Conservation (phyloP, 805 yeast genomes). For the Vanderwaltozyma yarrowii region DNA sequence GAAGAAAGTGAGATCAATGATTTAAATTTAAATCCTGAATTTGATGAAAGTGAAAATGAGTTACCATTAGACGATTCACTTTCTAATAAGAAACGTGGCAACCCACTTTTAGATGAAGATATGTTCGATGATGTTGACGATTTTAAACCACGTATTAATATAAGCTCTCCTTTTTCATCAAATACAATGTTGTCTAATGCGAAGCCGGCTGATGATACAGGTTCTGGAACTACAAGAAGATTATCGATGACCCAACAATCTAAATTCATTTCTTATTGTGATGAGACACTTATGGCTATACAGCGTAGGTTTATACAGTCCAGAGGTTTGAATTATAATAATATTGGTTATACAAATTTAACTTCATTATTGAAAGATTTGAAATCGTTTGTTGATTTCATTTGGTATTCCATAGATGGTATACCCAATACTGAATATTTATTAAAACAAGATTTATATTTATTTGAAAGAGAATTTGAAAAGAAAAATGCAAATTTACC, state of each 20-base stretch:
- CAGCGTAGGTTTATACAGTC: constrained; percentile 45
- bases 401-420: constrained; percentile 51
- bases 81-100: constrained; percentile 1
- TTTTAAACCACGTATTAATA: constrained; percentile 22
- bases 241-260: constrained; percentile 45
- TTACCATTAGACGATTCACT: no score
- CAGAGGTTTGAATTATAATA: constrained; percentile 27
- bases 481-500: background rate
- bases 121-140: constrained; percentile 23
- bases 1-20: constrained; percentile 22
- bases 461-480: constrained; percentile 1
- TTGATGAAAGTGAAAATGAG: constrained; percentile 6
- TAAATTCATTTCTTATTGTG: constrained; percentile 44
- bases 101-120: constrained; percentile 2
- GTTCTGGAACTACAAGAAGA: constrained; percentile 12
- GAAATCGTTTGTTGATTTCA: constrained; percentile 38
- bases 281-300: constrained; percentile 40
- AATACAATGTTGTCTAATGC: constrained; percentile 6
- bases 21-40: constrained; percentile 18
- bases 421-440: constrained; percentile 23
- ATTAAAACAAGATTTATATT: constrained; percentile 5
- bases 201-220: background rate
- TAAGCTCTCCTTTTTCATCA: constrained; percentile 26
- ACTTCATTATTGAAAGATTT: constrained; percentile 36
- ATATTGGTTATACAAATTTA: constrained; percentile 23